A percentile compares a stretch with the other conserved stretches of the same genome.
phyloP scores from a whole-genome alignment of 1,284 basidiomycete species.

The Cryptococcus sp. region DNA sequence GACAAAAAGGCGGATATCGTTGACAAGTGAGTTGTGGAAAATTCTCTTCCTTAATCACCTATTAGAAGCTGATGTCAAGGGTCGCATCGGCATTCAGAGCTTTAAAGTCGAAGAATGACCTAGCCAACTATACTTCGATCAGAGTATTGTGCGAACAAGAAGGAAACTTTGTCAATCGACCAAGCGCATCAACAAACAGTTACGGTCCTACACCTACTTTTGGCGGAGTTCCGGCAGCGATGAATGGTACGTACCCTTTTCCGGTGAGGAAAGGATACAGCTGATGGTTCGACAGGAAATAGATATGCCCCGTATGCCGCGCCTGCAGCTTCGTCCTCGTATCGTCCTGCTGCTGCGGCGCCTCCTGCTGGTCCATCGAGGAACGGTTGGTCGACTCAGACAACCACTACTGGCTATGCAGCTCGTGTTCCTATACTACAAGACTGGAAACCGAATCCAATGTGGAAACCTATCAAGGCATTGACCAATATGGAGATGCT shows the following conservation, averaged over 20 bases:
- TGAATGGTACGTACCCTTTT: not conserved
- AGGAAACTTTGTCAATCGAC: constrained; percentile 1
- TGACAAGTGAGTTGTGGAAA: constrained; percentile 32
- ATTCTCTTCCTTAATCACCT: not conserved
- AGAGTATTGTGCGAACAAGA: constrained; percentile 20
- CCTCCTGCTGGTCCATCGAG: not conserved
- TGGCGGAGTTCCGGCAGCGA: constrained; percentile 17
- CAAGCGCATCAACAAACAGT: not conserved
- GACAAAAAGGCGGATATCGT: constrained; percentile 38
- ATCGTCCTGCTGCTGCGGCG: no score
- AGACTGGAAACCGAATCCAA: constrained; percentile 45
- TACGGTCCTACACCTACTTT: constrained; percentile 19
- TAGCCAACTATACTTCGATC: constrained; percentile 12
- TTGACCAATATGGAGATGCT: constrained; percentile 37
- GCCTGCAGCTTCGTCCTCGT: no score
- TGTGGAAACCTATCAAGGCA: constrained; percentile 46
- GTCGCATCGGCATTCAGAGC: constrained; percentile 20
- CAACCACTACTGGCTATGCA: not conserved
- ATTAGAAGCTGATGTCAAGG: constrained; percentile 7
- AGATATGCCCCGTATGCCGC: no score
- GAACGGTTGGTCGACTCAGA: not conserved
- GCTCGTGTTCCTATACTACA: constrained; percentile 11
- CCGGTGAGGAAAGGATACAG: not conserved
- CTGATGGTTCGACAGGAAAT: no score
- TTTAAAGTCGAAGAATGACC: constrained; percentile 16